Conservation (phyloP, 2,329 filamentous ascomycete species). For the Ophiobolus disseminans region DNA sequence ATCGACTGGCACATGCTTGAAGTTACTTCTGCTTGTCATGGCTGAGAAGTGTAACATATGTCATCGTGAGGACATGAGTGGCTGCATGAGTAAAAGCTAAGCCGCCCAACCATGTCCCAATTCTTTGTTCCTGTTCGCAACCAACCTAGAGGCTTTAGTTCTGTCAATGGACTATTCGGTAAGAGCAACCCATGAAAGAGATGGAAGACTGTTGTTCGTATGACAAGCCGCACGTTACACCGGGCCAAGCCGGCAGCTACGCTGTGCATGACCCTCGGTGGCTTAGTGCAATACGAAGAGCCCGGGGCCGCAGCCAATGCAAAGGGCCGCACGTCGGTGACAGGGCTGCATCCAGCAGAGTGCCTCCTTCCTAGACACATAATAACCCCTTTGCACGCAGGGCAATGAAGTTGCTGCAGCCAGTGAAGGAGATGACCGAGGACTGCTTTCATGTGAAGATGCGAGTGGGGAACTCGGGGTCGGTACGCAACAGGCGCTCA, state of each 20-base stretch:
- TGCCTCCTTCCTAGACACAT: slow-evolving; percentile 21
- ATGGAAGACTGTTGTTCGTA: slow-evolving; percentile 9
- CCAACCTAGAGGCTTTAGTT: slow-evolving; percentile 14
- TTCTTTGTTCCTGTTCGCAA: slow-evolving; percentile 14
- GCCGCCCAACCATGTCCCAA: slow-evolving; percentile 5
- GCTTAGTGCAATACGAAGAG: background rate
- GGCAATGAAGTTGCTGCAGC: slow-evolving; percentile 20
- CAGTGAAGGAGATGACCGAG: slow-evolving; percentile 14
- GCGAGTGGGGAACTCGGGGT: background rate
- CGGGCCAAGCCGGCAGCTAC: slow-evolving; percentile 8
- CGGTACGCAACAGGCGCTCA: background rate
- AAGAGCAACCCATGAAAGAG: slow-evolving; percentile 14
- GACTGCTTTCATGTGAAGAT: slow-evolving; percentile 30
- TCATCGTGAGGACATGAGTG: slow-evolving; percentile 18
- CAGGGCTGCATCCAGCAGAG: slow-evolving; percentile 19
- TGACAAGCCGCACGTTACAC: slow-evolving; percentile 5
- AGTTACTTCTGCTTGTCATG: slow-evolving; percentile 3
- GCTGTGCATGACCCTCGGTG: background rate
- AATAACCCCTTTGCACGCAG: slow-evolving; percentile 18
- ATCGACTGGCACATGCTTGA: slow-evolving; percentile 30
- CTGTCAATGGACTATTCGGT: too few relatives aligned
- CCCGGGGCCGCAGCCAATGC: slow-evolving; percentile 22
- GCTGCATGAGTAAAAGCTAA: slow-evolving; percentile 14
- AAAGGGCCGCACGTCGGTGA: slow-evolving; percentile 16
- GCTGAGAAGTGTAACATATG: slow-evolving; percentile 7